Evolutionary conservation across 768 basidiomycete species (phyloP), one percentile per base, ranked within the genome.

Genomic region (Trametes meyenii): DNA sequence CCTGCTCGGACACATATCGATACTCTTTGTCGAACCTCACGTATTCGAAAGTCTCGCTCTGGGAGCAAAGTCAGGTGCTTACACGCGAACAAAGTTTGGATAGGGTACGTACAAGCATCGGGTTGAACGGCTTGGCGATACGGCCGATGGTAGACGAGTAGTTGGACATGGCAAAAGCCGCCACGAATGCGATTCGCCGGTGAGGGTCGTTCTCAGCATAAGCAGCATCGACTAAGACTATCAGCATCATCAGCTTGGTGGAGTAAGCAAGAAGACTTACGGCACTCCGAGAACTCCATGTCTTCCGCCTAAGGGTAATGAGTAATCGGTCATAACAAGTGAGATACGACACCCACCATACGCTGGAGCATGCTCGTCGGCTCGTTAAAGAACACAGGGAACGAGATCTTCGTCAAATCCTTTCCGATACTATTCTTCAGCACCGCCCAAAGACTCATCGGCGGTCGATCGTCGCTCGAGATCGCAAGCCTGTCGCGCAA

Each of bases 51-150:
- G 94, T 96, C 74, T 98, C 96, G 69, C 88, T 85, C 85, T 94
- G 67, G 3, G 66, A 5, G 44, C 29, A 21, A 0, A 6, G 23
- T 54, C 26, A 48, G 39, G 19, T 39, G 35, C 46, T 17, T 17
- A 35, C 6, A 14, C 4, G 29, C 16, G 1, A 19, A 24, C 14
- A n/a, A 16, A 1, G 44, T 50, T 17, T 2, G n/a, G 5, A 3
- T 21, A 43, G 59, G 46, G 54, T 0, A 79, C 88, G 53, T 61
- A 92, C 90, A 57, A 97, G 84, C 87, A 96, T 92, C 6, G 94
- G 96, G 73, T 97, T 97, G 76, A 97, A 97, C 1, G 95, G 96
- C 74, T 98, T 97, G 13, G 96, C 96, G 64, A 98, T 97, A 39
- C 96, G 84, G 3, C 96, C 96, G 66, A 96, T 92, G 2, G 96